These are phyloP conservation scores for Cytospora leucostoma DNA, from an alignment of 2,329 filamentous ascomycete genomes.

Conservation along the genomic window DNA sequence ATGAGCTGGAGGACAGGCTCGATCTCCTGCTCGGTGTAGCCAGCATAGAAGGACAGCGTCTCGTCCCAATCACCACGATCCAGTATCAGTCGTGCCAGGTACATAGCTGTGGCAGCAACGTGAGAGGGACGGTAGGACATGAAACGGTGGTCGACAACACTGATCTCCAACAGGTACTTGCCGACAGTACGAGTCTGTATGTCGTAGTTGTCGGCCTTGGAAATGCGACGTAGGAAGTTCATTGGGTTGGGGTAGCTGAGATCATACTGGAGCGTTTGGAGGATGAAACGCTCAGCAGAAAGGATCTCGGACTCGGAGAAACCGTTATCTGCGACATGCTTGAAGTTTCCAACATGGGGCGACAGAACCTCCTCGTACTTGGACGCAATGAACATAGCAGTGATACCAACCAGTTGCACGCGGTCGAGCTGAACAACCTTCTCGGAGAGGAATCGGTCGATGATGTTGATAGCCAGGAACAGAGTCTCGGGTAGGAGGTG, in stretches of 20 bases:
- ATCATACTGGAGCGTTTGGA: slow-evolving; percentile 90
- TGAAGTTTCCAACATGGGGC: slow-evolving; percentile 95
- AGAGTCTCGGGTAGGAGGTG: slow-evolving; percentile 93
- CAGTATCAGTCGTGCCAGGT: slow-evolving; percentile 85
- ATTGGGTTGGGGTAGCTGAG: slow-evolving; percentile 99
- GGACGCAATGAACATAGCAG: slow-evolving; percentile 98
- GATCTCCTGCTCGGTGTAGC: slow-evolving; percentile 91
- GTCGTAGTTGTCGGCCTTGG: slow-evolving; percentile 99
- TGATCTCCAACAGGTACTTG: slow-evolving; percentile 98
- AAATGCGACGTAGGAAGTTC: slow-evolving; percentile 99
- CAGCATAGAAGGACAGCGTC: slow-evolving; percentile 86
- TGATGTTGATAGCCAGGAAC: slow-evolving; percentile 96
- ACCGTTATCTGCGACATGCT: slow-evolving; percentile 93
- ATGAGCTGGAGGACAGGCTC: slow-evolving; percentile 90
- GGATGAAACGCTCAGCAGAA: slow-evolving; percentile 93
- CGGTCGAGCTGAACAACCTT: slow-evolving; percentile 96
- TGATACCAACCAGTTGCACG: slow-evolving; percentile 93
- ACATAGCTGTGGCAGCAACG: slow-evolving; percentile 91
- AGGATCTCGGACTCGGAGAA: slow-evolving; percentile 95
- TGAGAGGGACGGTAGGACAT: slow-evolving; percentile 87
- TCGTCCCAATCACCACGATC: slow-evolving; percentile 91
- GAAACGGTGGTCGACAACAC: slow-evolving; percentile 91
- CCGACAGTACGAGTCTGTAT: slow-evolving; percentile 95
- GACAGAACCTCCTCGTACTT: slow-evolving; percentile 99
- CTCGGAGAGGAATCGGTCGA: slow-evolving; percentile 93